Base-by-base conservation (phyloP, 2,329 filamentous ascomycete genomes). In the Emydomyces testavorans region DNA sequence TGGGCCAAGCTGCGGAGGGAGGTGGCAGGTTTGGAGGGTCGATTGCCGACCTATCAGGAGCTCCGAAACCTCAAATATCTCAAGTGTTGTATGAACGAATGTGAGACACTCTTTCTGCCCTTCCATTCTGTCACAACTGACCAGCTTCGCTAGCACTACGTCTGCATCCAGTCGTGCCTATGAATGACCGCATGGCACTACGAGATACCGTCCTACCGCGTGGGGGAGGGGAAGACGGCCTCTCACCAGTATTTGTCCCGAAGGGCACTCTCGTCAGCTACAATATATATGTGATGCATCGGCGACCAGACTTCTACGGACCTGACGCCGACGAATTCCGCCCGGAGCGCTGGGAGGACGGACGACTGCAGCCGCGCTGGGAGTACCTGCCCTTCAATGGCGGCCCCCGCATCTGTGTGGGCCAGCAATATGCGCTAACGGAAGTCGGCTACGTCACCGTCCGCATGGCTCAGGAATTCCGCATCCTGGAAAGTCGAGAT, bases 201-300 rank as follows among this genome's bases (percentile, higher is more conserved):
- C 56, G 55, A 13, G 67, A 70, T 53, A 73, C 71, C 1, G 68
- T 62, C 11, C 57, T 73, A 32, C 70, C 69, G 1, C 53, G 54
- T 2, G 67, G 83, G 52, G 82, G 82, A 52, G 83, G 83, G 0
- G 72, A 75, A 1, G 76, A 83, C 61, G 63, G 71, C 32, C 63
- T 66, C 1, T 66, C 72, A 36, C 83, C 83, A 0, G 60, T 90
- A 1, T 77, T 79, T 50, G 66, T 87, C 6, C 74, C 76, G 50
- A 82, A 84, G 62, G 78, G 81, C 57, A 79, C 79, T 1, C 64
- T 74, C 4, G 70, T 92, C 51, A 71, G 67, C 38, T 92, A 87
- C 70, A 79, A 73, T 39, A 73, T 82, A 0, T 74, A 86, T 47
- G 65, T 77, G 4, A 84, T 90, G 82, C 85, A 92, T 59, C 79